Base-by-base conservation (phyloP, 495 filamentous ascomycete genomes). In the Platismatia glauca region DNA sequence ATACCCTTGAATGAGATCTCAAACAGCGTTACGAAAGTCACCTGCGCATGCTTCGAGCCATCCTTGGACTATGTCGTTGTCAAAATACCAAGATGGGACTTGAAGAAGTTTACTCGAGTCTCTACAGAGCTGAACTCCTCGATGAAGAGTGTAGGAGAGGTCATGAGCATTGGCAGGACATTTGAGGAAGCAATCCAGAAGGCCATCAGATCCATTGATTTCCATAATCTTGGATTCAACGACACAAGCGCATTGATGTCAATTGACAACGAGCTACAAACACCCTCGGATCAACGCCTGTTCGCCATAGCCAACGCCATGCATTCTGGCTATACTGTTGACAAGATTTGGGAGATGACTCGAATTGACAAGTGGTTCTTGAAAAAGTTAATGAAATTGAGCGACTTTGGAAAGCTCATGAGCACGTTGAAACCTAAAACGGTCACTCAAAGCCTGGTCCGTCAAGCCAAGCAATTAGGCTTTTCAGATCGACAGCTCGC, bases 101-200 rank as follows among this genome's bases (percentile, higher is more conserved):
- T 98, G 65, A 97, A 97, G 80, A 98, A 98, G 75, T 98, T 98
- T 76, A 93, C 89, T 34, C 86, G 94, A 60, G 94, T 97, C 24
- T 97, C 93, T 11, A 97, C 91, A 5, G 85, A 91, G 75, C 86
- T 98, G 9, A 90, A 89, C 39, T 97, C 94, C 11, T 97, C 94
- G 18, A 98, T 98, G 94, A 98, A 98, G 88, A 95, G 90, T 80
- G 91, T 98, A 52, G 94, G 94, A 69, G 94, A 98, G 73, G 94
- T 98, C 61, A 97, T 98, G 94, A 91, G 88, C 69, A 97, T 98
- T 69, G 94, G 94, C 61, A 79, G 94, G 65, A 95, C 90, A 0
- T 98, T 98, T 63, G 94, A 98, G 74, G 94, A 98, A 76, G 94
- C 94, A 18, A 96, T 98, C 41, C 94, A 98, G 71, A 98, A 98